Base-by-base conservation (phyloP, 75 land plant species). In the Cryptomeria japonica region DNA sequence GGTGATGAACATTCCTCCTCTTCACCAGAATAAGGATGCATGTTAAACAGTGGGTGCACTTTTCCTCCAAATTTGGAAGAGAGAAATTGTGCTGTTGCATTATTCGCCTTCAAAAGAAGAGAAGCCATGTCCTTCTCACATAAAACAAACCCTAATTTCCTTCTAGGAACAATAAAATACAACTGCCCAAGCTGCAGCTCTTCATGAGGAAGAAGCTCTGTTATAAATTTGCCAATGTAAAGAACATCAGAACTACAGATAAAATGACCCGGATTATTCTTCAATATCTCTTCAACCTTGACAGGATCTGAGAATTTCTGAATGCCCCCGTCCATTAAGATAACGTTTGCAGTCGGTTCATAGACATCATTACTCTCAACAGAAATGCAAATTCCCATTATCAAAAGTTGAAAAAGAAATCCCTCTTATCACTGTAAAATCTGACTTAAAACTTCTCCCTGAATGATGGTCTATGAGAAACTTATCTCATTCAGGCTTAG, bases 161-260 rank as follows among this genome's bases (percentile, higher is more conserved):
- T 84, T 13, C 73, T 56, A 42, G 95, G 90, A 37, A 94, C 91
- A 19, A 94, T 72, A 87, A 94, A 94, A 80, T 93, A 94, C 34
- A 94, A 70, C 85, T 93, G 91, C 19, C 89, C 86, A 3, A 77
- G 84, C 41, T 87, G 86, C 47, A 94, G 90, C 1, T 37, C 76
- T 10, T 91, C 72, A 18, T 87, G n/a, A 1, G 87, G 51, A 15
- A 28, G 80, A 88, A 92, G 28, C n/a, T 89, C 88, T 5, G 92
- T 88, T 1, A 93, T 90, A 80, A 38, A 34, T 13, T 90, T 83
- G 31, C 89, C 93, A 87, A 76, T 90, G 58, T 42, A 85, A 15
- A 94, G 86, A 1, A 15, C 3, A 78, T 94, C 95, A 37, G 93
- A 89, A 79, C 79, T 87, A 90, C 95, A 92, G 3, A 94, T 18